Percentiles rank a stretch among this genome's conserved stretches.
Evolutionary conservation across 176 grass and related monocot species (phyloP).

Genomic region (Pontederia crassipes): DNA sequence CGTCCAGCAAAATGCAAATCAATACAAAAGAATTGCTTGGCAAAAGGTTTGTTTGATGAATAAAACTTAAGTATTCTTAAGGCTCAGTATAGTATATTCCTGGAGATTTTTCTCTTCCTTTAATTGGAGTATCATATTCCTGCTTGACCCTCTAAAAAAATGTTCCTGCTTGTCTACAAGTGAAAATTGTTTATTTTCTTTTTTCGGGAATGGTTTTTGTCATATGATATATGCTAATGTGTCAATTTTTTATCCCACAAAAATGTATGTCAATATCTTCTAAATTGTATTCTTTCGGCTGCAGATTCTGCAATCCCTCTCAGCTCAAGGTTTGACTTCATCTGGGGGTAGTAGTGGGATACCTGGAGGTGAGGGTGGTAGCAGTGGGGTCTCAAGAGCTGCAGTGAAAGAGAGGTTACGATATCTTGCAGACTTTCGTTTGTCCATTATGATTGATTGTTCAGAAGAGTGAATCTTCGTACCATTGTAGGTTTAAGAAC

Average conservation of each 20-base stretch:
- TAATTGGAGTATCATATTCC: no score
- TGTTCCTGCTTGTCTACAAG: no score
- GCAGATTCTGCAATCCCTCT: conserved; percentile 75
- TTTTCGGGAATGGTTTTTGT: no score
- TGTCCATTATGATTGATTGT: not conserved
- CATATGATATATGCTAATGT: no score
- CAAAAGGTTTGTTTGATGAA: conserved; percentile 44
- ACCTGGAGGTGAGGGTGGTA: conserved; percentile 28
- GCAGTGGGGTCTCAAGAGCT: conserved; percentile 61
- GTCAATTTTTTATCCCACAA: no score
- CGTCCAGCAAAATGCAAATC: conserved; percentile 74
- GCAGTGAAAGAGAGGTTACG: conserved; percentile 70
- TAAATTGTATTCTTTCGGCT: conserved; percentile 7
- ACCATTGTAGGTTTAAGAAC: conserved; percentile 55
- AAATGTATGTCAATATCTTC: not conserved
- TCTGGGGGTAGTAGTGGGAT: conserved; percentile 26
- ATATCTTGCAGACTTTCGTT: conserved; percentile 3
- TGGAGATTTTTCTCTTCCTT: no score
- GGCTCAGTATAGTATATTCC: not conserved
- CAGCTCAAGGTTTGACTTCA: conserved; percentile 33
- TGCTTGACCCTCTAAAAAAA: no score
- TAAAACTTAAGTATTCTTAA: not conserved
- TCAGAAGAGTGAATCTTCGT: conserved; percentile 2
- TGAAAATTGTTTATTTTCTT: no score
- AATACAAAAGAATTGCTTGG: conserved; percentile 80